A percentile compares a stretch with the other conserved stretches of the same genome.
Evolutionary conservation across 768 basidiomycete species (phyloP).

Genomic region (Myochromella boudieri): DNA sequence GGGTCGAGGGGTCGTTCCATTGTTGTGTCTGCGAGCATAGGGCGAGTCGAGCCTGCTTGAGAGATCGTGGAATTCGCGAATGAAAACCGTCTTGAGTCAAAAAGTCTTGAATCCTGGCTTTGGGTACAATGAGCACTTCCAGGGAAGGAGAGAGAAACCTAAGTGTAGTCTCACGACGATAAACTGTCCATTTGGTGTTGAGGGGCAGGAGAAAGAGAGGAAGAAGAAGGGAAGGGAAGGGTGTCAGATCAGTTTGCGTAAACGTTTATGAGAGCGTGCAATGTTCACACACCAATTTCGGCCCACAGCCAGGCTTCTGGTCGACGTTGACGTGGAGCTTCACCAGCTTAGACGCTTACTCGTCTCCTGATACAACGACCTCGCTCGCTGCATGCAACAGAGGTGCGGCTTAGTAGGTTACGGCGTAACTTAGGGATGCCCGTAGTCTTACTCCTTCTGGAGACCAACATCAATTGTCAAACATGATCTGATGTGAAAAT

Average conservation of each 20-base stretch:
- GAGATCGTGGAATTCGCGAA: constrained; percentile 21
- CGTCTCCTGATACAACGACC: constrained; percentile 9
- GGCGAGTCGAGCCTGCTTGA: constrained; percentile 19
- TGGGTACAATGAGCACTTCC: constrained; percentile 5
- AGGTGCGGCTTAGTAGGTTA: no score
- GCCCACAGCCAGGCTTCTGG: background rate
- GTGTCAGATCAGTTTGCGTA: constrained; percentile 12
- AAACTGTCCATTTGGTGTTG: constrained; percentile 18
- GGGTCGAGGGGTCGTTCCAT: constrained; percentile 17
- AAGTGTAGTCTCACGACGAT: constrained; percentile 16
- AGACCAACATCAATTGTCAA: no score
- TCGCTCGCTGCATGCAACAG: constrained; percentile 13
- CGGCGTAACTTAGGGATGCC: background rate
- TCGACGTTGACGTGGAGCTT: background rate
- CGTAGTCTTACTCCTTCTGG: no score
- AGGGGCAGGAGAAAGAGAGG: constrained; percentile 1
- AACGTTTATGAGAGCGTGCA: background rate
- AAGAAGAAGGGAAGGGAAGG: constrained; percentile 1
- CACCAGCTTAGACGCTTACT: constrained; percentile 1
- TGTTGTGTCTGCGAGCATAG: constrained; percentile 16
- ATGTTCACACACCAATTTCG: constrained; percentile 12
- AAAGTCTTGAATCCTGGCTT: no score
- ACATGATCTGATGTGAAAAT: no score
- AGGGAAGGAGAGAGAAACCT: constrained; percentile 1
- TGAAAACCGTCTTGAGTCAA: constrained; percentile 21